Base-by-base conservation (phyloP, 2,329 filamentous ascomycete species). In the Cladosporium sp. region DNA sequence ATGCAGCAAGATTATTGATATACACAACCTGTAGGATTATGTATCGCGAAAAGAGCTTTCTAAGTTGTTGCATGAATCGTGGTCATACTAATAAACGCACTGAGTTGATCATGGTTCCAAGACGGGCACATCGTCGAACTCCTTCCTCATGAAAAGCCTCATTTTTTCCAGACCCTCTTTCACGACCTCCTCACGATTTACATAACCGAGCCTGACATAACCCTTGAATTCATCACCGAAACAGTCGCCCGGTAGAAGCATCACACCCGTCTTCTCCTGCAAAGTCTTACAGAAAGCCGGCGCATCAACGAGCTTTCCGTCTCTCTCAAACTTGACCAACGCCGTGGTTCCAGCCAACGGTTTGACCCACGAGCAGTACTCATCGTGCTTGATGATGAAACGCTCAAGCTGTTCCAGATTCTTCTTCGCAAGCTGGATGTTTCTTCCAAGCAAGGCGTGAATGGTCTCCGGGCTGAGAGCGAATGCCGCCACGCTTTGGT, bases 291-390 rank as follows among this genome's bases (percentile, higher is more conserved):
- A 92, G 59, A 95, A 85, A 3, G 74, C 74, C n/a, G 79, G 80
- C 55, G 91, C 86, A 60, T 92, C 82, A 0, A 95, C 77, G 1
- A 82, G 76, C 63, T 77, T 73, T 0, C 79, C 81, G 40, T 79
- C 77, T 44, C 77, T 75, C 47, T 73, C 74, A 57, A 95, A 89
- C 59, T 79, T 82, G 51, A 95, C 70, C 61, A 95, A 88, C 0
- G 86, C 86, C 7, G 86, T 92, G 2, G 88, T 95, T 0, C 89
- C 89, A 1, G 87, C 88, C 4, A 80, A 80, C 1, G 89, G 89
- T 66, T 82, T 86, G 4, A 83, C 76, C 86, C 86, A 93, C 1
- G 78, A 78, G 59, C 82, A 85, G 6, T 80, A 76, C 55, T 79
- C 77, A 34, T 77, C 73, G 62, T 90, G 79, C 47, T 79, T 77